Base-by-base conservation (phyloP, 768 basidiomycete genomes). In the Clitopilus hobsonii region DNA sequence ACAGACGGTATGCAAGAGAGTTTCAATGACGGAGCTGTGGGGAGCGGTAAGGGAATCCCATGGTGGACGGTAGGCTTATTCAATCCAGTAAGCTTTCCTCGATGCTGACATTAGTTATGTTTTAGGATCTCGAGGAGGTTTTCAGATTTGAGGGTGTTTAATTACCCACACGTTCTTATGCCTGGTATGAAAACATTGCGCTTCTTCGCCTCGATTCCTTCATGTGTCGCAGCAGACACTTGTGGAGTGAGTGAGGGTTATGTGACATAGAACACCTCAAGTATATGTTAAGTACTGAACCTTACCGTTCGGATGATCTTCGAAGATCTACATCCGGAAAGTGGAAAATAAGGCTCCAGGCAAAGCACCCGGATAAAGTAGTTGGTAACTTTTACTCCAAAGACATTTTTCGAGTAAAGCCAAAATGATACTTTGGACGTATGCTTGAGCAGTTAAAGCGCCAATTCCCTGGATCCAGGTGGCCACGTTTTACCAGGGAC, bases 1-100 rank as follows among this genome's bases (percentile, higher is more conserved):
- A 91, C 88, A 0, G 89, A 90, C 65, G 72, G 63, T 3, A 88
- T 91, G 88, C 90, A 92, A 68, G 82, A 86, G 67, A 87, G 83
- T 62, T 82, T 91, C 38, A 75, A 84, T n/a, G 75, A 80, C 2
- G 87, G 81, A 32, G 88, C 89, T 3, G 74, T 73, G 5, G 88
- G 89, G 14, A 89, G 88, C 57, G 88, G 82, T 10, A 76, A 75
- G 22, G 82, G 80, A 3, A 69, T 84, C 11, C 85, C 88, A 55
- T 91, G 89, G 90, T 84, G 84, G 85, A 75, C 71, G 69, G 84
- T 85, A 29, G 38, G 26, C 38, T n/a, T 45, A 41, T 7, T 56
- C 24, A 4, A 5, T 1, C 23, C 4, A 16, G 8, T 6, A 5
- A 25, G 26, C 38, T 26, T 60, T 22, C 48, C 14, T 55, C 23